Evolutionary conservation across 441 rosid genomes (phyloP), one percentile per base, ranked within the genome.

Genomic region (Viola pubescens): DNA sequence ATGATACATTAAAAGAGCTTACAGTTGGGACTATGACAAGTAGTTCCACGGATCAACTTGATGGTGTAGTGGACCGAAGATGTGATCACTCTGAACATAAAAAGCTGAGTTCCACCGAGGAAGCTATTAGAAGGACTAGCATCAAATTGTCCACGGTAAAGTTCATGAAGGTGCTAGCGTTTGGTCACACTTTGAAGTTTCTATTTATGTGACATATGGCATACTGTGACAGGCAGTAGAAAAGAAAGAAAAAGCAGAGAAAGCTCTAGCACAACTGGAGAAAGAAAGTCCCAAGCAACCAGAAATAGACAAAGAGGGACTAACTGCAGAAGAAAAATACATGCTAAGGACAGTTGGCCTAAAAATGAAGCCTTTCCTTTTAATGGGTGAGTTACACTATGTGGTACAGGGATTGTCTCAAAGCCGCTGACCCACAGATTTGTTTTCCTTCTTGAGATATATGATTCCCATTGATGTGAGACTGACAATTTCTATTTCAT

Each of bases 301-400:
- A 58, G 90, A 81, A 63, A 13, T 70, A 9, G 96, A 83, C 72
- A 88, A 79, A 70, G 99, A 90, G 72, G 89, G 91, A 62, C 85
- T 85, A 62, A 85, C 95, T 58, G 73, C 77, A 73, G 99, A 88
- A 73, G 99, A 94, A 76, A 88, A 89, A 76, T 83, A 84, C 62
- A 90, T 94, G 97, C 89, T 94, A 43, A 79, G 88, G 74, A 90
- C 85, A 74, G 75, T 88, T 68, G 99, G 99, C 81, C 72, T 94
- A 87, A 83, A 83, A 77, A 86, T 94, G 99, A 78, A 80, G 77
- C 88, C 99, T 65, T 94, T 88, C 80, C 78, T 94, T 50, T 79
- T 88, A 69, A 56, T 86, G 67, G 99, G 99, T 94, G 77, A 70
- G 92, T 84, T 50, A 54, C 57, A 50, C 37, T 45, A 50, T 11